phyloP scores from a whole-genome alignment of 1,139 yeast genomes.

The Scheffersomyces parashehatae region DNA sequence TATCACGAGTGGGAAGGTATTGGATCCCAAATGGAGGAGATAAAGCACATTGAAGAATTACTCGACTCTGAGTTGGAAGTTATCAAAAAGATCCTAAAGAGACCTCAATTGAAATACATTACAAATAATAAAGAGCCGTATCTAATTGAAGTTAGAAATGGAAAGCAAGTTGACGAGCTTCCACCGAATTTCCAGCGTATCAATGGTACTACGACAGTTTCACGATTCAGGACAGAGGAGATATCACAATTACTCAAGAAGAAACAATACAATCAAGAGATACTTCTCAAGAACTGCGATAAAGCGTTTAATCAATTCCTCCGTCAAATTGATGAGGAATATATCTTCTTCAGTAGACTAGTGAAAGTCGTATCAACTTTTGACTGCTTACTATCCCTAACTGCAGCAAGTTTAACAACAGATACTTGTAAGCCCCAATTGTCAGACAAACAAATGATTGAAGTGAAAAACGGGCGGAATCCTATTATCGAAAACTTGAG shows the following conservation, averaged over 20 bases:
- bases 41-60: constrained; percentile 42
- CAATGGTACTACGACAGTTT: constrained; percentile 68
- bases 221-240: constrained; percentile 71
- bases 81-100: constrained; percentile 47
- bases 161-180: constrained; percentile 50
- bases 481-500: constrained; percentile 71
- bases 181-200: constrained; percentile 79
- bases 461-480: constrained; percentile 64
- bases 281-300: constrained; percentile 56
- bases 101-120: constrained; percentile 59
- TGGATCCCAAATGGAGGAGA: constrained; percentile 37
- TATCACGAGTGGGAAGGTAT: constrained; percentile 44
- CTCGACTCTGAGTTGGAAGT: constrained; percentile 52
- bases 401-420: constrained; percentile 55
- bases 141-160: constrained; percentile 70
- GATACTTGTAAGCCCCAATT: constrained; percentile 55
- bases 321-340: constrained; percentile 42
- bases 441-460: constrained; percentile 50
- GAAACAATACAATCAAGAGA: constrained; percentile 63
- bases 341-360: constrained; percentile 50
- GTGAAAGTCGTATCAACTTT: constrained; percentile 57
- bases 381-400: constrained; percentile 76
- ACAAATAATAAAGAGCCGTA: constrained; percentile 66
- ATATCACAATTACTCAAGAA: constrained; percentile 51
- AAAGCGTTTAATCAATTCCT: constrained; percentile 58